These are phyloP conservation scores for Raffaelea albimanens DNA, from an alignment of 2,329 filamentous ascomycete genomes.

Conservation along the genomic window DNA sequence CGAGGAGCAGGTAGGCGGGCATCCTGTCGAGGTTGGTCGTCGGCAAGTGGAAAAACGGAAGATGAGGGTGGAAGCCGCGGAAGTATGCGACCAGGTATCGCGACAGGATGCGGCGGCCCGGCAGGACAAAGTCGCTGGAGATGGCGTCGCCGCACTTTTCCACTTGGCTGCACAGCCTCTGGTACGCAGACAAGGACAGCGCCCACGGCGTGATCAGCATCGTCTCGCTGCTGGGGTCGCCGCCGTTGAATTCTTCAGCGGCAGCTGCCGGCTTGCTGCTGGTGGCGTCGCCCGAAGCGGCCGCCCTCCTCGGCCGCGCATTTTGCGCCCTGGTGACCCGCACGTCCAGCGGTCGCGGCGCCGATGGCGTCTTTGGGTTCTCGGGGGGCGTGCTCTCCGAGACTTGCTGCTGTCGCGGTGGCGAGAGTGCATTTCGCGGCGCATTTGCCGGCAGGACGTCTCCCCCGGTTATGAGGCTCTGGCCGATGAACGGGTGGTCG, in stretches of 20 bases:
- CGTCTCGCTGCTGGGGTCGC: not conserved
- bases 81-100: not conserved
- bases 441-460: too few species aligned
- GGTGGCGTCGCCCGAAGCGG: too few species aligned
- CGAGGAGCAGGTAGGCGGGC: conserved; percentile 1
- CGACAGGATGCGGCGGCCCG: not conserved
- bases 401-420: too few species aligned
- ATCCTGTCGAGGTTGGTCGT: conserved; percentile 1
- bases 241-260: not conserved
- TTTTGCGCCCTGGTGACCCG: too few species aligned
- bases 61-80: conserved; percentile 2
- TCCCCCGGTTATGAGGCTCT: too few species aligned
- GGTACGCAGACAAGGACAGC: not conserved
- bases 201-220: not conserved
- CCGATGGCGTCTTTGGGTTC: too few species aligned
- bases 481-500: too few species aligned
- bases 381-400: too few species aligned
- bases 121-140: not conserved
- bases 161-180: not conserved
- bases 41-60: conserved; percentile 3
- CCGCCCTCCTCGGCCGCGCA: too few species aligned
- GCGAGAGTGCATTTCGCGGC: too few species aligned
- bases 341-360: too few species aligned
- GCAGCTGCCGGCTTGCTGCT: not conserved
- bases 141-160: not conserved